phyloP scores from a whole-genome alignment of 2,329 filamentous ascomycete genomes.

The Ophiostoma himal-ulmi region DNA sequence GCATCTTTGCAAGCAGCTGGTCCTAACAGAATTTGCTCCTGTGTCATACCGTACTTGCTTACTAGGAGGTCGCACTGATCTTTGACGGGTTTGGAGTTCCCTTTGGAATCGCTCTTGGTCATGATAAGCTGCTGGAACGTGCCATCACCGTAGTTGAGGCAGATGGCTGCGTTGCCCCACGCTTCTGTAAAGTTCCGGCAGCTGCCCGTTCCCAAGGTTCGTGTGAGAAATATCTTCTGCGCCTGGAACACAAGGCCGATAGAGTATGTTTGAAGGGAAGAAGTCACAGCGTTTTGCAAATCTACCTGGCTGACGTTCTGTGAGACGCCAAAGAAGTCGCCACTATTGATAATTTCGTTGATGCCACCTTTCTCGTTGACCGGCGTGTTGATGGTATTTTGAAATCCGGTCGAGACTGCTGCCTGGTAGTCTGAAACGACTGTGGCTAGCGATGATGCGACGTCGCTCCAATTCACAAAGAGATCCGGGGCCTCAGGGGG shows the following conservation, averaged over 20 bases:
- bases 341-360: neutral
- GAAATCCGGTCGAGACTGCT: neutral
- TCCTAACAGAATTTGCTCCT: neutral
- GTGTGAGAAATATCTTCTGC: neutral
- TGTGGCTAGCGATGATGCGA: neutral
- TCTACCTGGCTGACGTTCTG: neutral
- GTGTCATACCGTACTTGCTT: neutral
- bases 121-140: neutral
- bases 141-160: neutral
- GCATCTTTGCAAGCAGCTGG: neutral
- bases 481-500: neutral
- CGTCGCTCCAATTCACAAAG: neutral
- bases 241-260: neutral
- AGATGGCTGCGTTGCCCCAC: neutral
- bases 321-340: neutral
- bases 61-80: neutral
- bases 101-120: neutral
- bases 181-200: neutral
- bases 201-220: too few relatives aligned
- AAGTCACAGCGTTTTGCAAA: neutral
- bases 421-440: neutral
- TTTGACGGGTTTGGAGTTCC: neutral
- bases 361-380: neutral
- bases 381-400: neutral
- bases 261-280: neutral